Base-by-base conservation (phyloP, 192 early-diverging fungal genomes). In the Lobosporangium transversale region DNA sequence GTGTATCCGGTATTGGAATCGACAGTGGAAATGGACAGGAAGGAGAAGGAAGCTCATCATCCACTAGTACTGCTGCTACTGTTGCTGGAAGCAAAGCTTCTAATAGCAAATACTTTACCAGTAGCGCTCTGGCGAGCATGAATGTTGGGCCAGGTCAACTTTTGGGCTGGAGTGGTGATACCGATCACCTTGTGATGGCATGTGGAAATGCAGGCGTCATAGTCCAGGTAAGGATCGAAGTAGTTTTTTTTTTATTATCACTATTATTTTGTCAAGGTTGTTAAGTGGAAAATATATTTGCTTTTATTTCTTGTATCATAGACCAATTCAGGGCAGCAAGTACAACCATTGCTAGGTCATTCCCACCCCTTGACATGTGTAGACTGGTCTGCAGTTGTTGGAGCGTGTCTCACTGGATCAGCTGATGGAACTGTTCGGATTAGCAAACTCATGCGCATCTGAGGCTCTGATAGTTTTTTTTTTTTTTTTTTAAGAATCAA, bases 381-480 rank as follows among this genome's bases (percentile, higher is more conserved):
- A 0, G 86, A 88, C 56, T 88, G 86, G 86, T 67, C 80, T 12
- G 79, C 83, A 32, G 78, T 65, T 24, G 62, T 80, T 4, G 85
- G 74, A 3, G 79, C 86, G 12, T 83, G 83, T 51, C 53, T 88
- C 24, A 70, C 85, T 30, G 86, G 81, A 29, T 73, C 78, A 6
- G 68, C 63, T 14, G 86, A 88, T 62, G 86, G 86, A 10, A 84
- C 76, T 15, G 78, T 88, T 43, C 84, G 82, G 42, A 81, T 88
- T 10, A 83, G 83, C 20, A 86, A 79, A 53, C 31, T 86, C 30
- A 80, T 86, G 61, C 70, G 76, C 35, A 68, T 83, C 7, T 85
- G 65, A 66, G 11, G 35, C 2, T 10, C 18, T 23, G 2, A 4
- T n/a, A 56, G n/a, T 7, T n/a, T 2, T 33, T n/a, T n/a, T n/a